Percentiles rank a stretch among this genome's conserved stretches.
Evolutionary conservation across 306 rosid genomes (phyloP).

Genomic region (Crotalaria pallida): DNA sequence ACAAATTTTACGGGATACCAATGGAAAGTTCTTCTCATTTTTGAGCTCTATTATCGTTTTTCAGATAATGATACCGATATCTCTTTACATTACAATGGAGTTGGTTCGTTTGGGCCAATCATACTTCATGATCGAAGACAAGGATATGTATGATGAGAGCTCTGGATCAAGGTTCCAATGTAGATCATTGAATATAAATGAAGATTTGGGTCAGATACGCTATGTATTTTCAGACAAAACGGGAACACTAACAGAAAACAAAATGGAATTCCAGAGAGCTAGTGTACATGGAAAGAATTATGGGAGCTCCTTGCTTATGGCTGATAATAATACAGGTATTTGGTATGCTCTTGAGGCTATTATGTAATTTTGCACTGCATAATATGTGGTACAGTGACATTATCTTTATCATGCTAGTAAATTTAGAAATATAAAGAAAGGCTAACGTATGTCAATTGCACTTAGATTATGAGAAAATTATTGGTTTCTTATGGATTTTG

Average conservation of each 20-base stretch:
- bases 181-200: conserved; percentile 81
- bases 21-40: conserved; percentile 77
- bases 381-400: background rate
- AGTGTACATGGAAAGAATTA: conserved; percentile 53
- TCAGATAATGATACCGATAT: conserved; percentile 92
- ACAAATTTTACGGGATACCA: conserved; percentile 63
- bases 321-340: conserved; percentile 34
- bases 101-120: conserved; percentile 89
- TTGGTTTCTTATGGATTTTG: background rate
- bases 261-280: conserved; percentile 80
- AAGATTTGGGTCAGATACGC: conserved; percentile 84
- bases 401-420: background rate
- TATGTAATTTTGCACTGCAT: background rate
- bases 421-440: background rate
- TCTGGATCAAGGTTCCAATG: conserved; percentile 77
- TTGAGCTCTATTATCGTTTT: conserved; percentile 83
- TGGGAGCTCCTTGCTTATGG: conserved; percentile 35
- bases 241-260: conserved; percentile 86
- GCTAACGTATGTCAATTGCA: background rate
- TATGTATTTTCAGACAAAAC: conserved; percentile 86
- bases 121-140: conserved; percentile 75
- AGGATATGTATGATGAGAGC: conserved; percentile 50
- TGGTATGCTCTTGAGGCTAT: background rate
- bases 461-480: background rate
- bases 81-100: conserved; percentile 91